These are phyloP conservation scores for Pilobolus umbonatus DNA, from an alignment of 192 early-diverging fungal species.

Conservation along the genomic window DNA sequence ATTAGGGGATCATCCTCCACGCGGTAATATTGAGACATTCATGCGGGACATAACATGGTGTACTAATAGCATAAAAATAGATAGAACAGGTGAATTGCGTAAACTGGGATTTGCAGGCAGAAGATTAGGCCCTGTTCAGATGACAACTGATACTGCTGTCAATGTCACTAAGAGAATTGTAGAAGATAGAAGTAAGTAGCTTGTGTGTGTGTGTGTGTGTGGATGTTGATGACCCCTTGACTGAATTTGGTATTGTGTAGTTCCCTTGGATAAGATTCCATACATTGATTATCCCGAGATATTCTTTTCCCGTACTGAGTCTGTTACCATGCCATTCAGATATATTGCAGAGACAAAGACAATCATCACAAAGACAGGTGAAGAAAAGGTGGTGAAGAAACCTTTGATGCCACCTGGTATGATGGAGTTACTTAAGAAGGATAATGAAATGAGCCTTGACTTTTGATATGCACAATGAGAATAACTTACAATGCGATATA, in stretches of 20 bases:
- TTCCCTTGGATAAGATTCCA: slow-evolving; percentile 54
- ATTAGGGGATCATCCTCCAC: slow-evolving; percentile 62
- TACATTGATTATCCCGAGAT: slow-evolving; percentile 76
- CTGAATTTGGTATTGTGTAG: slow-evolving; percentile 18
- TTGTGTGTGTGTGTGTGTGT: not conserved
- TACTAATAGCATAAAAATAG: slow-evolving; percentile 16
- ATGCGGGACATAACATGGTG: not conserved
- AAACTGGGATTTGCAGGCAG: slow-evolving; percentile 64
- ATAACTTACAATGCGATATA: too few species aligned
- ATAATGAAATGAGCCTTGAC: slow-evolving; percentile 58
- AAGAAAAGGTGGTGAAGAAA: slow-evolving; percentile 42
- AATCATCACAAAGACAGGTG: slow-evolving; percentile 29
- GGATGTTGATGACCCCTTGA: not conserved
- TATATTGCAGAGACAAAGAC: slow-evolving; percentile 53
- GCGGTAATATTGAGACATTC: slow-evolving; percentile 34
- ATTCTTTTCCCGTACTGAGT: slow-evolving; percentile 59
- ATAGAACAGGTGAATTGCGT: slow-evolving; percentile 58
- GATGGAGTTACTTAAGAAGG: slow-evolving; percentile 65
- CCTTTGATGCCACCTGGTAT: slow-evolving; percentile 70
- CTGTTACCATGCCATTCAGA: slow-evolving; percentile 76
- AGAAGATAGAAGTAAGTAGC: slow-evolving; percentile 49
- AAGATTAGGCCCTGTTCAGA: slow-evolving; percentile 71
- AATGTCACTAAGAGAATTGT: slow-evolving; percentile 65
- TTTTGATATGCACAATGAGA: slow-evolving; percentile 7
- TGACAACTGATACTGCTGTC: slow-evolving; percentile 85